A percentile compares a stretch with the other conserved stretches of the same genome.
phyloP scores from a whole-genome alignment of 768 basidiomycete species.

The Paxillus rubicundulus region DNA sequence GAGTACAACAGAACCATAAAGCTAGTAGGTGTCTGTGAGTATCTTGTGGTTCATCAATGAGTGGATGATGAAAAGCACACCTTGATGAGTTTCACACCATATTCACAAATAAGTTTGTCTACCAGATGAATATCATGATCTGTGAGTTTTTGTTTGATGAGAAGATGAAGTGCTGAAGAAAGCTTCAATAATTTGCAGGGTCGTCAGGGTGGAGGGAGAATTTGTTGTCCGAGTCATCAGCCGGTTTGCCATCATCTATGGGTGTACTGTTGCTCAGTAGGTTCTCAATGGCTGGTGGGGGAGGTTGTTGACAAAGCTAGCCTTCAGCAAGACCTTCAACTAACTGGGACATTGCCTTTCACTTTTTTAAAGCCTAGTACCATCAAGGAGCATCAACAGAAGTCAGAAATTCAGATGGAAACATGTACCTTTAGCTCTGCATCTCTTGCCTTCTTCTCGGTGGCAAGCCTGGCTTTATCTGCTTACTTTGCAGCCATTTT shows the following conservation, averaged over 20 bases:
- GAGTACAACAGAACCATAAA: neutral
- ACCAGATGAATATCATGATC: neutral
- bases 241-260: no score
- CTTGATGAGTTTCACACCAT: conserved; percentile 18
- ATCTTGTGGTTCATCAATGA: neutral
- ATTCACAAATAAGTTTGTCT: conserved; percentile 18
- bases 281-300: no score
- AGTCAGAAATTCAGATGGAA: neutral
- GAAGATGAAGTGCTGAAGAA: conserved; percentile 6
- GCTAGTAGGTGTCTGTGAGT: neutral
- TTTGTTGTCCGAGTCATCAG: no score
- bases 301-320: no score
- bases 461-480: neutral
- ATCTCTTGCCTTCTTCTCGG: neutral
- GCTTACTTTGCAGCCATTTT: neutral
- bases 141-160: neutral
- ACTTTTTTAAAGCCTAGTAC: neutral
- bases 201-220: conserved; percentile 14
- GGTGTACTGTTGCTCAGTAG: no score
- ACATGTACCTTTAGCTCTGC: neutral
- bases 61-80: conserved; percentile 5
- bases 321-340: no score
- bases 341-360: no score
- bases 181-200: conserved; percentile 22
- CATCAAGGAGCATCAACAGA: neutral